Conservation (phyloP, 1,284 basidiomycete genomes). For the Trichosporon ovoides region DNA sequence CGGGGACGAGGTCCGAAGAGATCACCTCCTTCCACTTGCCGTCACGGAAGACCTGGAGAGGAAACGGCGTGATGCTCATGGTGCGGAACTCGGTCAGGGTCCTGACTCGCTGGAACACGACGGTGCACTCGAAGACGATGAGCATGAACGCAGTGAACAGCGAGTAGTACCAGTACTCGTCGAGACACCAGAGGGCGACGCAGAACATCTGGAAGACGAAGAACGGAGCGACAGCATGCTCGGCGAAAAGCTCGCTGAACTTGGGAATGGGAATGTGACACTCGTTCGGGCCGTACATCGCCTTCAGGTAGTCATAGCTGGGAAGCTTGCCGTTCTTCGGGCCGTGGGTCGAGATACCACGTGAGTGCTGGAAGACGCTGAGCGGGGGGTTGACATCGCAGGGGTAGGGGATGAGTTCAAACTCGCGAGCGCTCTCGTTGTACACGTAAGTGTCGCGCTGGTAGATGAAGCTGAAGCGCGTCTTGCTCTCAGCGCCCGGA, state of each 20-base stretch:
- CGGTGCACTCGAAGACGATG: slow-evolving; percentile 91
- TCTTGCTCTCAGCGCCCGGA: slow-evolving; percentile 49
- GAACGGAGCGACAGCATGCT: slow-evolving; percentile 91
- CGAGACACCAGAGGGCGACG: slow-evolving; percentile 88
- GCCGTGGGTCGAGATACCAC: slow-evolving; percentile 48
- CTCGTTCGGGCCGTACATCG: slow-evolving; percentile 80
- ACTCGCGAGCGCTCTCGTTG: slow-evolving; percentile 55
- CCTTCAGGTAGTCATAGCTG: slow-evolving; percentile 51
- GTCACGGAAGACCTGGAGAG: slow-evolving; percentile 73
- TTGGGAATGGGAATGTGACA: slow-evolving; percentile 93
- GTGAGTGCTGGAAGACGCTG: slow-evolving; percentile 60
- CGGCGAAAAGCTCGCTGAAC: slow-evolving; percentile 78
- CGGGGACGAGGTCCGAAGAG: slow-evolving; percentile 79
- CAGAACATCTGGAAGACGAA: slow-evolving; percentile 97
- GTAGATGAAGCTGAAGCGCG: slow-evolving; percentile 83
- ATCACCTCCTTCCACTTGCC: slow-evolving; percentile 72
- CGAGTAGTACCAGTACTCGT: slow-evolving; percentile 98
- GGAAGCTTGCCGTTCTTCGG: slow-evolving; percentile 23
- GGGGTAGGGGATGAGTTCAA: slow-evolving; percentile 84
- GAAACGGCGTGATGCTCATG: slow-evolving; percentile 85
- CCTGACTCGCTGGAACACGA: slow-evolving; percentile 87
- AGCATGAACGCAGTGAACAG: slow-evolving; percentile 96
- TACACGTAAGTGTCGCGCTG: slow-evolving; percentile 92
- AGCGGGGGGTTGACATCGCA: slow-evolving; percentile 69
- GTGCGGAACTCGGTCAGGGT: slow-evolving; percentile 91